These are phyloP conservation scores for Cladosporium sp. DNA, from an alignment of 2,329 filamentous ascomycete species.

Conservation along the genomic window DNA sequence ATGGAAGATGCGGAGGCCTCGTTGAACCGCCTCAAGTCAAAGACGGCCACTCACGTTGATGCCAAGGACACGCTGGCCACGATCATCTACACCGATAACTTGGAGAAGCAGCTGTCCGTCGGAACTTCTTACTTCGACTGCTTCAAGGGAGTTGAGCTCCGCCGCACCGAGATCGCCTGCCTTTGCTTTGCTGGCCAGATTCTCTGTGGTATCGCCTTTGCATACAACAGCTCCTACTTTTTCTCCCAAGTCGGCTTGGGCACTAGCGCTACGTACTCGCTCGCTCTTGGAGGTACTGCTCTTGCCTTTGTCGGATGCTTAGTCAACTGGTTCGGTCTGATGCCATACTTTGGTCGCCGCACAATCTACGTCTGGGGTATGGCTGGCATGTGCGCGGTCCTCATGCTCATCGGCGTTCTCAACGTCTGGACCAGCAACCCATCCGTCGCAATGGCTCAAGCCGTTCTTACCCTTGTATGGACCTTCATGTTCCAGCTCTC, in stretches of 20 bases:
- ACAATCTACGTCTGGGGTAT: constrained; percentile 32
- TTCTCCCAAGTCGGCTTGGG: constrained; percentile 36
- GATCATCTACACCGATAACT: constrained; percentile 35
- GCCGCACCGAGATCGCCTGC: constrained; percentile 39
- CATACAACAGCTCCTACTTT: constrained; percentile 35
- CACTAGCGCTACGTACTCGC: constrained; percentile 29
- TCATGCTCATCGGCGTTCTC: constrained; percentile 17
- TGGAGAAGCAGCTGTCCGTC: constrained; percentile 27
- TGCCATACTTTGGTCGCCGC: constrained; percentile 35
- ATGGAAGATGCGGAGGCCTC: constrained; percentile 23
- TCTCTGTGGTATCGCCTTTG: constrained; percentile 29
- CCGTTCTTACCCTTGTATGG: constrained; percentile 48
- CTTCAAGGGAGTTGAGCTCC: constrained; percentile 41
- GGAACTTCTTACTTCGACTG: constrained; percentile 34
- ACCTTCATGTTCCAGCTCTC: constrained; percentile 21
- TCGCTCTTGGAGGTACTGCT: constrained; percentile 28
- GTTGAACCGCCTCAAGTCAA: constrained; percentile 26
- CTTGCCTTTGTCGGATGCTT: constrained; percentile 21
- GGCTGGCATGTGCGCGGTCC: constrained; percentile 28
- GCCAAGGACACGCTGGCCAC: constrained; percentile 31
- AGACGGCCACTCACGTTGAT: constrained; percentile 15
- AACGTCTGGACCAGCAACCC: constrained; percentile 16
- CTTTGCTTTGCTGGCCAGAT: constrained; percentile 34
- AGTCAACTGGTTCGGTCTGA: constrained; percentile 26
- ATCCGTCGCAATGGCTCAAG: constrained; percentile 33